Conservation (phyloP, 192 early-diverging fungal species). For the Mortierella hygrophila region DNA sequence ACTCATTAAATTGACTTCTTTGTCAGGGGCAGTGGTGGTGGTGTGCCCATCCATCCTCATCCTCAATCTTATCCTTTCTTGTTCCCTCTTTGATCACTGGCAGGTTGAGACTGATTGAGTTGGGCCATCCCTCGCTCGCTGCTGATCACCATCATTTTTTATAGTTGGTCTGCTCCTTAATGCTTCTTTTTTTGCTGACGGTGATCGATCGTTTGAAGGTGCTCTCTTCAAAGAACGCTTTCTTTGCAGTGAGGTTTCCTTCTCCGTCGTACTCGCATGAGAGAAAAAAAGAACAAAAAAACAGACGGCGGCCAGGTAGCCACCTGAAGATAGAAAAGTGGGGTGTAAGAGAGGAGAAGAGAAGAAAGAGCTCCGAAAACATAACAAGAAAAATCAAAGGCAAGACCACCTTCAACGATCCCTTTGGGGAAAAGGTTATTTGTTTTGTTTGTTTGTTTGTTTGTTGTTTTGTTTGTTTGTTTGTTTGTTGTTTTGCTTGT, state of each 20-base stretch:
- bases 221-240: not conserved
- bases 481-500: not conserved
- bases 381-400: not conserved
- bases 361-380: not conserved
- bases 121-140: not conserved
- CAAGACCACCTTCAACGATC: not conserved
- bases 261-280: conserved; percentile 5
- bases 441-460: not conserved
- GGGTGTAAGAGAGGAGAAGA: not conserved
- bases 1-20: not conserved
- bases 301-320: not conserved
- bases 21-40: not conserved
- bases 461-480: not conserved
- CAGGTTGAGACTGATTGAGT: not conserved
- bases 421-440: not conserved
- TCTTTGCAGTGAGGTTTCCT: not conserved
- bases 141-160: not conserved
- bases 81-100: not conserved
- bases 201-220: conserved; percentile 5
- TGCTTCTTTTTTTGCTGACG: not conserved
- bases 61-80: no score
- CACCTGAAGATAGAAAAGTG: not conserved
- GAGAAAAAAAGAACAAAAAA: not conserved
- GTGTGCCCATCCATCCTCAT: no score
- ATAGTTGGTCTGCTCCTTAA: not conserved